These are phyloP conservation scores for Daldinia vernicosa DNA, from an alignment of 495 filamentous ascomycete species.

Conservation along the genomic window DNA sequence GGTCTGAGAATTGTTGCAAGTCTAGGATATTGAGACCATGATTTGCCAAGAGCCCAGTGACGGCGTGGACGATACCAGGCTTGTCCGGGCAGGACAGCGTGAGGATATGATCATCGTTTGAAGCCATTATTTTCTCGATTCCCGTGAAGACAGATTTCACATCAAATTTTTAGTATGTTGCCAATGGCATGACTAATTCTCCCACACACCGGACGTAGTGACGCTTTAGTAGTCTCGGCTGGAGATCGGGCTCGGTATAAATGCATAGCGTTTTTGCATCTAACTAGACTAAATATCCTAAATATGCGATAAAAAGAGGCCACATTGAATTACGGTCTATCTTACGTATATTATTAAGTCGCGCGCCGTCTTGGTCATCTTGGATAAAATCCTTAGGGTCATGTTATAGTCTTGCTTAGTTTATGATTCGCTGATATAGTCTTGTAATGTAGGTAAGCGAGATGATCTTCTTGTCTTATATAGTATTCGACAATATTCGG, in stretches of 20 bases:
- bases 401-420: background rate
- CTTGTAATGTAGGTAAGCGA: background rate
- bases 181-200: constrained; percentile 41
- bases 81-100: constrained; percentile 79
- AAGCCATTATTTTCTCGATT: constrained; percentile 38
- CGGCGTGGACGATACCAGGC: constrained; percentile 78
- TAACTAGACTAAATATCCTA: constrained; percentile 22
- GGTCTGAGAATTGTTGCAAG: constrained; percentile 77
- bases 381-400: background rate
- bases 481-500: background rate
- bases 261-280: constrained; percentile 40
- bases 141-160: constrained; percentile 18
- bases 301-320: constrained; percentile 24
- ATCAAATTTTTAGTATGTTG: constrained; percentile 27
- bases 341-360: constrained; percentile 4
- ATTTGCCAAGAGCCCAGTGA: constrained; percentile 72
- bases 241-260: constrained; percentile 43
- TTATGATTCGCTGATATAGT: background rate
- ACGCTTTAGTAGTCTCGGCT: constrained; percentile 33
- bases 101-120: constrained; percentile 67
- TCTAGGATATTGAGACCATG: constrained; percentile 77
- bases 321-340: constrained; percentile 13
- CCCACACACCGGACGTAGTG: constrained; percentile 16
- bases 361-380: constrained; percentile 2
- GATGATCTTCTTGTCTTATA: background rate